Percentiles rank a stretch among this genome's conserved stretches.
These are phyloP conservation scores for Pezicula carpinea DNA, from an alignment of 2,329 filamentous ascomycete species.

Conservation along the genomic window DNA sequence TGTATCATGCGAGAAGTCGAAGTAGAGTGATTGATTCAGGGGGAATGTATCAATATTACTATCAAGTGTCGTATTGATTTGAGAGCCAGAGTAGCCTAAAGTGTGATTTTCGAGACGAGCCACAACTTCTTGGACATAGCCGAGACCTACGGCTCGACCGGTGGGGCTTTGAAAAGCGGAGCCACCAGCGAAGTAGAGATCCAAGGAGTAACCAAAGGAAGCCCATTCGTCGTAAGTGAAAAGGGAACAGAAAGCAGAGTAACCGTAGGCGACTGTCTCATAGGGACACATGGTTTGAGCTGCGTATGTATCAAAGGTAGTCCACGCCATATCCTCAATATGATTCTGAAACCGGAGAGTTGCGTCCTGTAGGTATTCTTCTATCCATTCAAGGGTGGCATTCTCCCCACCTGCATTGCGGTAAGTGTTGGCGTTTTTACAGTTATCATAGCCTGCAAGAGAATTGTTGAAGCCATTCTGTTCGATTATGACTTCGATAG, in stretches of 20 bases:
- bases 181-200: constrained; percentile 59
- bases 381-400: constrained; percentile 55
- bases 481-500: constrained; percentile 69
- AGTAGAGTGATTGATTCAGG: constrained; percentile 66
- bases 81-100: constrained; percentile 50
- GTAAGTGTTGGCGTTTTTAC: constrained; percentile 52
- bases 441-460: constrained; percentile 62
- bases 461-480: constrained; percentile 62
- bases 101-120: constrained; percentile 66
- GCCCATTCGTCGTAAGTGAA: constrained; percentile 75
- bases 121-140: constrained; percentile 68
- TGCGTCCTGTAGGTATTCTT: constrained; percentile 60
- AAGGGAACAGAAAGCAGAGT: constrained; percentile 67
- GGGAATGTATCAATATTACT: constrained; percentile 66
- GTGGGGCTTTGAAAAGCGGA: constrained; percentile 22
- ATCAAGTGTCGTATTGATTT: constrained; percentile 68
- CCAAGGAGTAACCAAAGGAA: constrained; percentile 66
- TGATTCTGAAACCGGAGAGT: constrained; percentile 53
- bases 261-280: constrained; percentile 73
- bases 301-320: constrained; percentile 56
- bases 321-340: constrained; percentile 59
- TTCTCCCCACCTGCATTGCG: constrained; percentile 44
- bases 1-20: constrained; percentile 76
- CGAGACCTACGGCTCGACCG: constrained; percentile 65
- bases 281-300: constrained; percentile 72